These are phyloP conservation scores for Pinus tabuliformis DNA, from an alignment of 75 land plant genomes.

Conservation along the genomic window DNA sequence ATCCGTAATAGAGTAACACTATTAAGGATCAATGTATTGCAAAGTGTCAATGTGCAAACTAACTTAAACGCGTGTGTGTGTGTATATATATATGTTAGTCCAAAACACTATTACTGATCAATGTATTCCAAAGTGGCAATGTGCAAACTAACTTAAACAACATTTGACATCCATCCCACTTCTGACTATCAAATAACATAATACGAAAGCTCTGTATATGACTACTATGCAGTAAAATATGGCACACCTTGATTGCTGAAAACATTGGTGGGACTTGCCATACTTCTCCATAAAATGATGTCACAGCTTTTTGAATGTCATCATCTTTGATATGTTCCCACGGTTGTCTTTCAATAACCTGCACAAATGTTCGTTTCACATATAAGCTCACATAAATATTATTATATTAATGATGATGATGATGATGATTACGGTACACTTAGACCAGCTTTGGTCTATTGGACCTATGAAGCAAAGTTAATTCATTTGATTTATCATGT, in stretches of 20 bases:
- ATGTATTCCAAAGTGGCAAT: no score
- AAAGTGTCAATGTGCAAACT: no score
- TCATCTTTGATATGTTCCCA: slow-evolving; percentile 97
- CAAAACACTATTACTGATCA: no score
- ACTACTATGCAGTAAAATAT: neutral
- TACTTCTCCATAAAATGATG: slow-evolving; percentile 80
- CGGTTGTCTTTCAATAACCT: slow-evolving; percentile 81
- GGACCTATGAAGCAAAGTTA: neutral
- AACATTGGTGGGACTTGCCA: slow-evolving; percentile 99
- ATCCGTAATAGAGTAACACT: no score
- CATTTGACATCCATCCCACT: neutral
- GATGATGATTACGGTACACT: no score
- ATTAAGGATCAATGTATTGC: no score
- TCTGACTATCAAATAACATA: neutral
- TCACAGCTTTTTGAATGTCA: slow-evolving; percentile 62
- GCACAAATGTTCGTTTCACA: neutral
- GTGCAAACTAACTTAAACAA: neutral
- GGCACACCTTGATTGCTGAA: slow-evolving; percentile 90
- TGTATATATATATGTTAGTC: no score
- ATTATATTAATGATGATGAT: no score
- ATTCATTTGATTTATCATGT: neutral
- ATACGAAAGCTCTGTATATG: neutral
- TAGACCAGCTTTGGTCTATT: no score
- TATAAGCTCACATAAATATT: neutral
- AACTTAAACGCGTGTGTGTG: no score